Evolutionary conservation across 768 basidiomycete species (phyloP).

Genomic region (Boletellus sp.): DNA sequence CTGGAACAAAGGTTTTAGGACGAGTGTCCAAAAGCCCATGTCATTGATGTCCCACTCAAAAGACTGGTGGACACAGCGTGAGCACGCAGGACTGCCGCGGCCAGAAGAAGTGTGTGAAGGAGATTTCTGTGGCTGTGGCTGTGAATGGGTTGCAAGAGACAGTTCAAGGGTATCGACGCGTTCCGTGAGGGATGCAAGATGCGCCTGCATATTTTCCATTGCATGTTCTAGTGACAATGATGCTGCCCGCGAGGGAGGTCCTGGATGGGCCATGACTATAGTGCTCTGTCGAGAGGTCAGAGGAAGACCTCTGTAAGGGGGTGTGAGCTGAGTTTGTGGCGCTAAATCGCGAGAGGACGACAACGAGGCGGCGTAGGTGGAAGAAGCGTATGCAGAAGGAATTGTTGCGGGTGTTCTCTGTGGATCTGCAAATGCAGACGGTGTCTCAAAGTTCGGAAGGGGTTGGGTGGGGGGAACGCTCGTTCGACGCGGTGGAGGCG

Average conservation of each 20-base stretch:
- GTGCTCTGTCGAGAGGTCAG: constrained; percentile 35
- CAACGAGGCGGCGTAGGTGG: constrained; percentile 36
- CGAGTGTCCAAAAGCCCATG: constrained; percentile 77
- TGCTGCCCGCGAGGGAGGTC: constrained; percentile 41
- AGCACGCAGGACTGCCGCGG: constrained; percentile 41
- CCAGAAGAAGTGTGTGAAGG: constrained; percentile 39
- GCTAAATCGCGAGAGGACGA: constrained; percentile 38
- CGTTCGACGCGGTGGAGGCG: constrained; percentile 42
- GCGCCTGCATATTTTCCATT: constrained; percentile 75
- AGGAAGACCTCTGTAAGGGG: constrained; percentile 34
- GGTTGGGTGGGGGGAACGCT: constrained; percentile 67
- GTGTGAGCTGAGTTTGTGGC: constrained; percentile 36
- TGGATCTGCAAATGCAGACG: constrained; percentile 65
- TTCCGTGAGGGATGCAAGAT: constrained; percentile 78
- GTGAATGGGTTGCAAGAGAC: constrained; percentile 31
- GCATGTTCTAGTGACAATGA: constrained; percentile 57
- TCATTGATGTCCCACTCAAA: constrained; percentile 71
- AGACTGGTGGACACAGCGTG: constrained; percentile 20
- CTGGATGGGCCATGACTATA: constrained; percentile 30
- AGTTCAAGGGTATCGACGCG: constrained; percentile 69
- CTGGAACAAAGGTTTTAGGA: constrained; percentile 61
- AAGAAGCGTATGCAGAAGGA: constrained; percentile 34
- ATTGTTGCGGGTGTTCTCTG: constrained; percentile 37
- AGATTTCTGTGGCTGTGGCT: constrained; percentile 36
- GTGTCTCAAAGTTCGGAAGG: constrained; percentile 63